Evolutionary conservation across 2,329 filamentous ascomycete genomes (phyloP), one percentile per base, ranked within the genome.

Genomic region (Colletotrichum sp.): DNA sequence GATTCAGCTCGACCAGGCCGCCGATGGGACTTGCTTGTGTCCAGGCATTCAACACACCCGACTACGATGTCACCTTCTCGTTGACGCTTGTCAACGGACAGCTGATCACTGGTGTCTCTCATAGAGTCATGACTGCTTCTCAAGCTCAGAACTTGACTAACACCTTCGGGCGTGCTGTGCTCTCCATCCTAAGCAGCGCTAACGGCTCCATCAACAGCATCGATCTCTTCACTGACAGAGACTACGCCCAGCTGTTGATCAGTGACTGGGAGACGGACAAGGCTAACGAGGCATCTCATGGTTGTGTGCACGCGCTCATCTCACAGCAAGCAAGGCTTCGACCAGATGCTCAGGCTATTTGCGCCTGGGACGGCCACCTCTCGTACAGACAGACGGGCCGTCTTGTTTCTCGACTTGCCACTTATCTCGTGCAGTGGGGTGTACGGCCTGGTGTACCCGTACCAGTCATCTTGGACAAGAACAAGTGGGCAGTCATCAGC

Each of bases 391-490:
- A 88, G 69, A 77, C 89, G 6, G 81, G 85, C 5, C 81, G 82
- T 0, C 82, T 85, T 9, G 85, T 86, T 1, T 81, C 84, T 3
- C 83, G 82, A 6, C 81, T 89, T 1, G 84, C 86, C 3, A 84
- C 83, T 3, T 84, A 89, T 67, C 86, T 95, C 0, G 81, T 88
- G 4, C 85, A 87, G 27, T 83, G 87, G 15, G 91, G 91, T 0
- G 86, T 91, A 0, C 83, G 85, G 0, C 86, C 88, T 1, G 89
- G 90, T 12, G 87, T 90, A 9, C 85, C 94, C 6, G 89, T 96
- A 2, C 92, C 92, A 7, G 87, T 96, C 8, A 90, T 93, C 22
- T 88, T 95, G 80, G 91, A 94, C 59, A 96, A 95, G 84, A 94
- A 90, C 25, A 85, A 92, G 16, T 90, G 93, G 82, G 88, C 94